Conservation (phyloP, 306 rosid genomes). For the Cyamopsis tetragonoloba region DNA sequence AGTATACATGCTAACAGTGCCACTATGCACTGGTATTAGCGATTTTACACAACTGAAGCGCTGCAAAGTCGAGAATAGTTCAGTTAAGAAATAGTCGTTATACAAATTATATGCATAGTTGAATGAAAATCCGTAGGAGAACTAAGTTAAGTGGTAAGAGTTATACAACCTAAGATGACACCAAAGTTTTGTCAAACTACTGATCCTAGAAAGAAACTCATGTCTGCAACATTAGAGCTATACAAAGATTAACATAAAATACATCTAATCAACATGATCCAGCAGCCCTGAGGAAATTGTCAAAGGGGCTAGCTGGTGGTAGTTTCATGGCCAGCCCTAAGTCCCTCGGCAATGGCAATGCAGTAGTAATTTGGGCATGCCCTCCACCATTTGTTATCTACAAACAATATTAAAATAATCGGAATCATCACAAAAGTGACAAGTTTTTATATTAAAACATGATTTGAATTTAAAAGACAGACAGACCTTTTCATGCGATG, state of each 20-base stretch:
- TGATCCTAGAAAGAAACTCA: conserved; percentile 7
- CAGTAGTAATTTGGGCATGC: conserved; percentile 19
- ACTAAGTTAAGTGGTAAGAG: too few species aligned
- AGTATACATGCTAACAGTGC: too few species aligned
- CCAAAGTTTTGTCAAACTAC: conserved; percentile 3
- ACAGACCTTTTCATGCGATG: conserved; percentile 52
- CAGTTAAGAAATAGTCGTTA: not conserved
- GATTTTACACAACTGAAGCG: too few species aligned
- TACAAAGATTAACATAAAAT: conserved; percentile 17
- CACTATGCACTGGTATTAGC: too few species aligned
- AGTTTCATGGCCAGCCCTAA: conserved; percentile 68
- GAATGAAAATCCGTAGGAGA: too few species aligned
- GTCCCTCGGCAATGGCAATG: conserved; percentile 39
- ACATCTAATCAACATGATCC: conserved; percentile 52
- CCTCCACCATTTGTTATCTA: conserved; percentile 44
- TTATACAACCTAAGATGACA: too few species aligned
- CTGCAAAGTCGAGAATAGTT: not conserved
- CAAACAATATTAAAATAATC: not conserved
- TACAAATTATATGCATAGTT: not conserved
- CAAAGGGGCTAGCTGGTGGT: conserved; percentile 98
- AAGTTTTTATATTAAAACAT: too few species aligned
- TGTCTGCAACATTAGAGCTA: conserved; percentile 8
- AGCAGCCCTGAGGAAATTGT: conserved; percentile 96
- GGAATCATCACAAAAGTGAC: not conserved
- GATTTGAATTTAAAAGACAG: too few species aligned